A percentile compares a stretch with the other conserved stretches of the same genome.
Evolutionary conservation across 1,139 yeast genomes (phyloP).

Genomic region (Geotrichum reessii): DNA sequence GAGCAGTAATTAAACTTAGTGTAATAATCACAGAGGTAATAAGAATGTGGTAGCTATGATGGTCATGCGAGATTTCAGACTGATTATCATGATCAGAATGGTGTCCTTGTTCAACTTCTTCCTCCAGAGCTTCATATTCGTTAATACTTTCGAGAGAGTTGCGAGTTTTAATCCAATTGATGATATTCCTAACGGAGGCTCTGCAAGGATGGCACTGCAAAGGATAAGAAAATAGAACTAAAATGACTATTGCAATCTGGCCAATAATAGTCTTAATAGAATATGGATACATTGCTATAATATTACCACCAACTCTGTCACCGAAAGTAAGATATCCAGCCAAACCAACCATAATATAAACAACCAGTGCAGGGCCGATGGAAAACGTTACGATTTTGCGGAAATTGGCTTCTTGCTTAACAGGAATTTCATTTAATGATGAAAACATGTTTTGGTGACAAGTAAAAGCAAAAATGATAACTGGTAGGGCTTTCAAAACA

Average conservation of each 20-base stretch:
- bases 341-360: slow-evolving; percentile 67
- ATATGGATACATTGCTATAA: slow-evolving; percentile 56
- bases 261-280: slow-evolving; percentile 55
- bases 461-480: slow-evolving; percentile 88
- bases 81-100: background rate
- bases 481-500: slow-evolving; percentile 76
- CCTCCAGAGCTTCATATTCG: slow-evolving; percentile 18
- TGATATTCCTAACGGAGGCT: slow-evolving; percentile 71
- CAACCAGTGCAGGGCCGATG: slow-evolving; percentile 51
- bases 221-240: slow-evolving; percentile 87
- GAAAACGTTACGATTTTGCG: slow-evolving; percentile 51
- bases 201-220: slow-evolving; percentile 91
- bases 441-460: slow-evolving; percentile 93
- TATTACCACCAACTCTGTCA: slow-evolving; percentile 67
- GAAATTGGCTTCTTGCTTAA: slow-evolving; percentile 49
- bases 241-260: slow-evolving; percentile 64
- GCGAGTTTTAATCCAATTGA: slow-evolving; percentile 43
- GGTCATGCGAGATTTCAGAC: slow-evolving; percentile 3
- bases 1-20: slow-evolving; percentile 66
- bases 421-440: slow-evolving; percentile 71
- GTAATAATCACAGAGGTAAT: slow-evolving; percentile 62
- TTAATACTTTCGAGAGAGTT: slow-evolving; percentile 3
- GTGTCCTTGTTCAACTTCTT: slow-evolving; percentile 14
- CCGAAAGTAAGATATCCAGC: slow-evolving; percentile 89
- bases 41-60: slow-evolving; percentile 44